Percentiles rank a stretch among this genome's conserved stretches.
Evolutionary conservation across 139 green algal species (phyloP).

Genomic region (Micractinium sp.): DNA sequence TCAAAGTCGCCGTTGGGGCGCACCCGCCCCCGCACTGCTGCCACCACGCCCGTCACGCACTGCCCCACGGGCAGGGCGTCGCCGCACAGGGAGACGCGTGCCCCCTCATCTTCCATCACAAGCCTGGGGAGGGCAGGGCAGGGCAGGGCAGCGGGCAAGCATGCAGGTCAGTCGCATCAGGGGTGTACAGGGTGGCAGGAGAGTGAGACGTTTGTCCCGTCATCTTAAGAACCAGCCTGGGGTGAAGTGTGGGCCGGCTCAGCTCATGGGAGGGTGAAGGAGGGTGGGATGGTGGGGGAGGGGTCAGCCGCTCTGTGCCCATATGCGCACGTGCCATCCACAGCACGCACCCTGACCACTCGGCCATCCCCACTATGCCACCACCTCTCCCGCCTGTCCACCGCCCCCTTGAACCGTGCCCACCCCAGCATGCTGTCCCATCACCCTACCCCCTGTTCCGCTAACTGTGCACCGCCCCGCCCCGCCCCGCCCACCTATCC

Average conservation of each 20-base stretch:
- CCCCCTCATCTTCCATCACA: slow-evolving; percentile 95
- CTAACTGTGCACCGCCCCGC: background rate
- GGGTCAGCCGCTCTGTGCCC: no score
- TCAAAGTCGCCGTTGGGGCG: slow-evolving; percentile 77
- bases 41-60: slow-evolving; percentile 87
- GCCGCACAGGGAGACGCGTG: slow-evolving; percentile 78
- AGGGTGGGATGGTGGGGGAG: no score
- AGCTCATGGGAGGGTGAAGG: no score
- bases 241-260: no score
- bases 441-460: background rate
- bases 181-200: background rate
- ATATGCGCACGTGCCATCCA: no score
- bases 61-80: slow-evolving; percentile 51
- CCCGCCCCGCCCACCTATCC: slow-evolving; percentile 58
- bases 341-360: no score
- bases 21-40: slow-evolving; percentile 77
- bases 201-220: background rate
- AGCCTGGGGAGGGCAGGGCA: slow-evolving; percentile 36
- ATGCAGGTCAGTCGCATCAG: background rate
- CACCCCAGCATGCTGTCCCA: no score
- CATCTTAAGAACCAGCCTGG: background rate
- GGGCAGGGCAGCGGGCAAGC: background rate
- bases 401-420: no score
- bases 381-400: no score
- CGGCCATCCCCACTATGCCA: no score